A percentile compares a stretch with the other conserved stretches of the same genome.
These are phyloP conservation scores for Aspergillus brasiliensis DNA, from an alignment of 2,329 filamentous ascomycete species.

Conservation along the genomic window DNA sequence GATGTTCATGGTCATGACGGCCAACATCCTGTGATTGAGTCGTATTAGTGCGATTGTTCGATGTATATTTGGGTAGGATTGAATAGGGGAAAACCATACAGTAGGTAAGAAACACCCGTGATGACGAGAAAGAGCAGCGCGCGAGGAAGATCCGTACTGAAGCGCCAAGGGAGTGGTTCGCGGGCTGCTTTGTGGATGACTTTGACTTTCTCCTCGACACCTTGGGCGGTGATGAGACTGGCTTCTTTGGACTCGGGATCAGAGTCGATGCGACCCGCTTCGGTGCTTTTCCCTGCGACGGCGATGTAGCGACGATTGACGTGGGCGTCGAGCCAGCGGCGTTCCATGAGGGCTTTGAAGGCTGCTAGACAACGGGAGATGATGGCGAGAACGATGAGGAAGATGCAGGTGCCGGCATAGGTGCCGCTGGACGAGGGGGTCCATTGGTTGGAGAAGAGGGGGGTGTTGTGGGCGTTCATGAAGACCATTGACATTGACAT, in stretches of 20 bases:
- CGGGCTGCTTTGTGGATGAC: slow-evolving; percentile 64
- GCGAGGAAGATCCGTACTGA: slow-evolving; percentile 75
- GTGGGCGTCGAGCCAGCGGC: slow-evolving; percentile 70
- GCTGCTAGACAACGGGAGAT: slow-evolving; percentile 72
- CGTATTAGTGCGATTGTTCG: no score
- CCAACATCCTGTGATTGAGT: slow-evolving; percentile 70
- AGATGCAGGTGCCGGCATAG: slow-evolving; percentile 91
- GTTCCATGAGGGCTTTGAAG: slow-evolving; percentile 61
- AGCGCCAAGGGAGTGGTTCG: slow-evolving; percentile 69
- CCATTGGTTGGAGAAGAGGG: slow-evolving; percentile 71
- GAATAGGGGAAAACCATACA: slow-evolving; percentile 63
- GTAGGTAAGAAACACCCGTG: slow-evolving; percentile 77
- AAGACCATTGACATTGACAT: slow-evolving; percentile 43
- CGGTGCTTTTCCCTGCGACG: slow-evolving; percentile 64
- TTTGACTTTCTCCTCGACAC: slow-evolving; percentile 76
- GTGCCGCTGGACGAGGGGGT: slow-evolving; percentile 68
- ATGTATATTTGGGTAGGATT: neutral
- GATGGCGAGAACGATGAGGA: slow-evolving; percentile 75
- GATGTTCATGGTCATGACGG: slow-evolving; percentile 86
- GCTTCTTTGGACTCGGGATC: slow-evolving; percentile 66
- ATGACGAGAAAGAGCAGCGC: slow-evolving; percentile 71
- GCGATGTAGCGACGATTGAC: slow-evolving; percentile 75
- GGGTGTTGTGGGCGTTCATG: slow-evolving; percentile 62
- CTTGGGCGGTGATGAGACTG: slow-evolving; percentile 70
- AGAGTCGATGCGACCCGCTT: slow-evolving; percentile 61